These are phyloP conservation scores for Suhomyces kunorum DNA, from an alignment of 1,139 yeast species.

Conservation along the genomic window DNA sequence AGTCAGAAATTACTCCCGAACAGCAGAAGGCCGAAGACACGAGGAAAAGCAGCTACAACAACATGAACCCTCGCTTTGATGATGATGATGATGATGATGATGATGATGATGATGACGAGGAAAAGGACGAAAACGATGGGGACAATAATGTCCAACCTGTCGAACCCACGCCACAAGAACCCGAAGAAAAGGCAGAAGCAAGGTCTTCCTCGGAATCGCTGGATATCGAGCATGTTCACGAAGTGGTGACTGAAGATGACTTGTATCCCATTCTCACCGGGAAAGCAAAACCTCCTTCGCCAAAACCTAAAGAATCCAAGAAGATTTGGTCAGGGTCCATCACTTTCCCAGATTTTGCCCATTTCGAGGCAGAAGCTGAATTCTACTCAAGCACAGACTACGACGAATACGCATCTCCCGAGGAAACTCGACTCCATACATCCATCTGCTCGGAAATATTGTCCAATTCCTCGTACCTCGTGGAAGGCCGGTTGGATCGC, in stretches of 20 bases:
- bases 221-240: slow-evolving; percentile 14
- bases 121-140: slow-evolving; percentile 3
- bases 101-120: slow-evolving; percentile 11
- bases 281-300: not conserved
- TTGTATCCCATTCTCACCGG: slow-evolving; percentile 12
- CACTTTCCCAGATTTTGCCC: slow-evolving; percentile 55
- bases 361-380: slow-evolving; percentile 45
- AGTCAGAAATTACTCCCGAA: slow-evolving; percentile 4
- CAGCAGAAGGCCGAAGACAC: slow-evolving; percentile 6
- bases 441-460: slow-evolving; percentile 36
- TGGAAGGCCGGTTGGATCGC: slow-evolving; percentile 66
- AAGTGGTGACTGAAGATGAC: slow-evolving; percentile 11
- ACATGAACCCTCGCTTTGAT: slow-evolving; percentile 20
- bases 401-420: slow-evolving; percentile 11
- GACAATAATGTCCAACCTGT: too few relatives aligned
- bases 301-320: not conserved
- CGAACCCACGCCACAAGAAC: not conserved
- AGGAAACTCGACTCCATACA: slow-evolving; percentile 27
- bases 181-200: slow-evolving; percentile 4
- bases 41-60: slow-evolving; percentile 14
- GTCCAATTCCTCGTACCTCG: slow-evolving; percentile 36
- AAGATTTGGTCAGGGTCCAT: slow-evolving; percentile 58
- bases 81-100: slow-evolving; percentile 25
- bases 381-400: slow-evolving; percentile 44
- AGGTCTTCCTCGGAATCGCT: slow-evolving; percentile 11